A percentile compares a stretch with the other conserved stretches of the same genome.
phyloP scores from a whole-genome alignment of 2,329 filamentous ascomycete species.

The Rutstroemia sydowiana region DNA sequence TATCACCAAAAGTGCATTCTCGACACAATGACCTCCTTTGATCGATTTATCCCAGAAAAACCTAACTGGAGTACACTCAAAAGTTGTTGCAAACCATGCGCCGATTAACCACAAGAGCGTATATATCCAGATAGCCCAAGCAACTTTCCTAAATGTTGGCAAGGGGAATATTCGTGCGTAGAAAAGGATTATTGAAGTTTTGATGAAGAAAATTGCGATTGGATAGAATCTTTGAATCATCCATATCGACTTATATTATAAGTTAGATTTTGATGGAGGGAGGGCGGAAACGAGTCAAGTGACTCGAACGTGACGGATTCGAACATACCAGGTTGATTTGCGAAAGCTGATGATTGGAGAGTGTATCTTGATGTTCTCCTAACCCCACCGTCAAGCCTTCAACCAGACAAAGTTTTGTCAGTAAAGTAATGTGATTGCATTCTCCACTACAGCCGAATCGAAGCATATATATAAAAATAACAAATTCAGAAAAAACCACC shows the following conservation, averaged over 20 bases:
- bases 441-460: no score
- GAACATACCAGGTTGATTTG: no score
- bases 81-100: conserved; percentile 17
- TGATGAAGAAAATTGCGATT: conserved; percentile 12
- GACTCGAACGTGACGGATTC: no score
- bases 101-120: conserved; percentile 17
- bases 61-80: conserved; percentile 15
- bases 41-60: conserved; percentile 18
- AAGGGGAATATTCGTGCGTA: conserved; percentile 18
- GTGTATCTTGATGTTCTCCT: conserved; percentile 5
- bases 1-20: conserved; percentile 12
- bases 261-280: not conserved
- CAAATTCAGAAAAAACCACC: no score
- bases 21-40: conserved; percentile 11
- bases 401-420: no score
- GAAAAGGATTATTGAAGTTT: conserved; percentile 20
- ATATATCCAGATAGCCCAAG: conserved; percentile 14
- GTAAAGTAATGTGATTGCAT: no score
- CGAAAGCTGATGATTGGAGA: not conserved
- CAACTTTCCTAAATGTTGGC: conserved; percentile 13
- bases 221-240: conserved; percentile 2
- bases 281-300: no score
- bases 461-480: no score
- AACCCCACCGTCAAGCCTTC: conserved; percentile 13
- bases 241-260: not conserved